Base-by-base conservation (phyloP, 2,329 filamentous ascomycete genomes). In the Purpureocillium takamizusanense region DNA sequence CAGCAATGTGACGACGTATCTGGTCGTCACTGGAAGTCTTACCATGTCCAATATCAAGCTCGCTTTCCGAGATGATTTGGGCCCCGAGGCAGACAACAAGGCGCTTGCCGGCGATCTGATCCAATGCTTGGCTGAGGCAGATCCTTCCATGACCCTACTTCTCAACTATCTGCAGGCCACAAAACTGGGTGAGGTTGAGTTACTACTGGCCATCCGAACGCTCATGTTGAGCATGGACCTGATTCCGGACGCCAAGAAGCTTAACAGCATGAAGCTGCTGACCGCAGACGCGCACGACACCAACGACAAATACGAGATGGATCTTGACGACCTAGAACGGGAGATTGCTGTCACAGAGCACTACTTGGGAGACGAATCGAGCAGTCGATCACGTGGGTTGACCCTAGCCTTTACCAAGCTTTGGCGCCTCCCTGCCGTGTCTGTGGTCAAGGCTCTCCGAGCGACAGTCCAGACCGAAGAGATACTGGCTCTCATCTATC, bases 181-280 rank as follows among this genome's bases (percentile, higher is more conserved):
- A 7, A 75, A 77, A 49, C 68, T 87, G 14, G 76, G 78, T 4
- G 67, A 82, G 31, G 62, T 70, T 4, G 83, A 88, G 53, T 66
- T 88, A 6, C 69, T 86, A 2, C 65, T 80, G 40, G 74, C 78
- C 4, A 73, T 88, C 37, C 73, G 77, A 38, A 61, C 74, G 2
- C 65, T 88, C 13, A 82, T 88, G 65, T 70, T 76, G 34, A 87
- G 79, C 48, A 70, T 89, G 31, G 81, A 82, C 43, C 56, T 79
- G 27, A 63, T 76, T 16, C 63, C 67, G 25, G 66, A 70, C 36
- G 45, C 55, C 9, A 59, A 47, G 40, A 59, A 50, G 46, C 46
- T 49, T 36, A 60, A 47, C 12, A 49, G 43, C 16, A 55, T 47
- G 18, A 61, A 61, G 38, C 51, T 61, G 6, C 36, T 58, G 37